Evolutionary conservation across 805 yeast genomes (phyloP), one percentile per base, ranked within the genome.

Genomic region (Ogataea haglerorum): DNA sequence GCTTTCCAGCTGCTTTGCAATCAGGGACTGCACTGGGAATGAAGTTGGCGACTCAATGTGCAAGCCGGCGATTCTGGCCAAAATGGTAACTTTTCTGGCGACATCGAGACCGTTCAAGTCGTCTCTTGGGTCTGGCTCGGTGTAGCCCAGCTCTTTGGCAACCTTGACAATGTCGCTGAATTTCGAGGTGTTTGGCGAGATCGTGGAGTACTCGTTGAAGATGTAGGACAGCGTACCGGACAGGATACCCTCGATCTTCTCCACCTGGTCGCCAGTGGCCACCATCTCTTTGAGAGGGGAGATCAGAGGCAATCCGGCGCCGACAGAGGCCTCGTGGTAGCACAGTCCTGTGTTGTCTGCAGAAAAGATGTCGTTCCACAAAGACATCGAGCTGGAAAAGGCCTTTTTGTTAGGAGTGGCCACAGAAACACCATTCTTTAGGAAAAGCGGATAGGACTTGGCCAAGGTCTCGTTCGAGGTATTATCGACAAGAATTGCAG

Each of bases 351-450:
- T 81, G 27, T 70, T 73, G 25, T 84, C 75, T 37, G 65, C 64
- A 25, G 63, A 58, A 55, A 86, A 86, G 40, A 93, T 78, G 37
- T 75, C 72, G 42, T 86, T 76, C 97, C 98, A 93, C 10, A 81
- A 67, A 17, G 69, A 63, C 47, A 85, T 65, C 41, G 78, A 83
- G 30, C 89, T 74, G 8, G 97, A 89, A 60, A 93, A 93, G 0
- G 95, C 99, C 73, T 93, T 93, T 68, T 93, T 93, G 75, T 93
- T 93, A 52, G 99, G 99, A 32, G 99, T 93, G 14, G 98, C 99
- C 55, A 93, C 79, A 32, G 96, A 88, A 50, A 93, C 80, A 27
- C 96, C 95, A 45, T 72, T 76, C 51, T 73, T 63, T 47, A 91
- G 70, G 56, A 93, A 80, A 28, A 70, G 63, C 32, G 95, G 85